Base-by-base conservation (phyloP, 352 stramenopile genomes). In the Phytopythium cucurbitacearum region DNA sequence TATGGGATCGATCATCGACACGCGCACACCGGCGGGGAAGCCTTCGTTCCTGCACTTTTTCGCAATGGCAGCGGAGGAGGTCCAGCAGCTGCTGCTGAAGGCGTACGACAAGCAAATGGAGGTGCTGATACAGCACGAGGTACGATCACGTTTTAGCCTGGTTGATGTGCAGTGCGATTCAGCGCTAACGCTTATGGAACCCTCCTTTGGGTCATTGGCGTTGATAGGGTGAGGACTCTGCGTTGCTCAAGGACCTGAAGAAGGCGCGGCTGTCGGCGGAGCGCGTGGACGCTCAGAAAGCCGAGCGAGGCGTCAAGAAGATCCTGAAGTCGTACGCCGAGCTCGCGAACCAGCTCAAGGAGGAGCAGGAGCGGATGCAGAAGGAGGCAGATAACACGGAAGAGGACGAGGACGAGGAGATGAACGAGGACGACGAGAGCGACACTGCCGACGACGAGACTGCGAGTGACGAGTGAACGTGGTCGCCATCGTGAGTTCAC, bases 61-160 rank as follows among this genome's bases (percentile, higher is more conserved):
- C 51, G 70, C 81, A 4, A 80, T 89, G 79, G 67, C 81, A 1
- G 83, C 81, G 7, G 65, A 73, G 9, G 76, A 91, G 28, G 71
- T 94, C 37, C 64, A 89, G 52, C 75, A 80, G 55, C 65, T 94
- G 51, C 67, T 94, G 0, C 56, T 94, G 32, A 76, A 71, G 53
- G 84, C 84, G 7, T 94, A 94, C 55, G 71, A 89, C 55, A 91
- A 87, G 67, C 84, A 94, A 67, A 94, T 94, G 62, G 56, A 88
- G 15, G 80, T 84, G 41, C 65, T 94, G 39, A 66, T 67, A 56
- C 70, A 87, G 44, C 79, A 91, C 48, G 80, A 90, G 74, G 75
- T 83, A 42, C 13, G 61, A 57, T 28, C n/a, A 45, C n/a, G 15
- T 50, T 5, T 4, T 34, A 12, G 7, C 15, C 5, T n/a, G 21